Base-by-base conservation (phyloP, 768 basidiomycete species). In the Lactarius hengduanensis region DNA sequence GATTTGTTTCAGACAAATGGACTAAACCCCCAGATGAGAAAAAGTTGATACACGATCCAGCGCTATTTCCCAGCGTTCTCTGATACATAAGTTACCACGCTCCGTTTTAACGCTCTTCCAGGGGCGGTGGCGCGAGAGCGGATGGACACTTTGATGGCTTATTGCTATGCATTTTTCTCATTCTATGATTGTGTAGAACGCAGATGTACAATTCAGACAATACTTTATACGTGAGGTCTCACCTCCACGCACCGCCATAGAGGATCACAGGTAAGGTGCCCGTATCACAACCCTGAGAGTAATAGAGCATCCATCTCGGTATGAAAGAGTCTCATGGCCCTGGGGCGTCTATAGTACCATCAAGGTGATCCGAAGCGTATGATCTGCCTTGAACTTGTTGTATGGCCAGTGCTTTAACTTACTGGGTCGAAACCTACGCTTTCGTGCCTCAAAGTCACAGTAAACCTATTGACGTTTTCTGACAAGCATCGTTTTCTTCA, bases 1-100 rank as follows among this genome's bases (percentile, higher is more conserved):
- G 36, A 11, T 53, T 41, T 6, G n/a, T 40, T 40, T 47, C 28
- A 78, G 78, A 79, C 60, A 79, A 78, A 68, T 79, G 78, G 78
- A 76, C 78, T 1, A 76, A 74, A 36, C 77, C 78, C 3, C 66
- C 73, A 5, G 76, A 78, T 56, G 73, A 76, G 38, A 72, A 72
- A 30, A 68, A 71, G 59, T 64, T 76, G 34, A 72, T 72, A 30
- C 62, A 71, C 53, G 76, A 78, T 57, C 70, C 66, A 11, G 64
- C 63, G 26, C 61, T 72, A 26, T 72, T 78, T 3, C 77, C 77
- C 1, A 77, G 76, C 64, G 77, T 78, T 11, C 63, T 78, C 40
- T 78, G 61, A 75, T 15, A 18, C 36, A 28, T 28, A 11, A 68
- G 2, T 5, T 45, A 34, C 62, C 40, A 63, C 36, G n/a, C 26